These are phyloP conservation scores for Pseudozyma thailandica DNA, from an alignment of 1,284 basidiomycete genomes.

Conservation along the genomic window DNA sequence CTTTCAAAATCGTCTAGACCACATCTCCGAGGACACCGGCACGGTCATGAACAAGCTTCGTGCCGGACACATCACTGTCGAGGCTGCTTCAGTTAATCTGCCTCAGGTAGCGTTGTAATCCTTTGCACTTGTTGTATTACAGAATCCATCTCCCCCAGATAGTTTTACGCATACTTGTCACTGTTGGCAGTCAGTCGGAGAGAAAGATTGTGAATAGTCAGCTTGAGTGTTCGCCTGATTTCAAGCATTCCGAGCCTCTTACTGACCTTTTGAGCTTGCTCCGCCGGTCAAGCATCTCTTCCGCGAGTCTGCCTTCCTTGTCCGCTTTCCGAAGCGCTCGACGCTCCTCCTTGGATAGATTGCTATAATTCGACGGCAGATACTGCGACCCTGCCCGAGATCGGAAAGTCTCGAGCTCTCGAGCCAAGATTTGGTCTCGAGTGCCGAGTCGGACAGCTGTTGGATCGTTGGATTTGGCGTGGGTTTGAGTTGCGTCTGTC, in stretches of 20 bases:
- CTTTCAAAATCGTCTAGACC: constrained; percentile 10
- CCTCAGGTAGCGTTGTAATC: constrained; percentile 20
- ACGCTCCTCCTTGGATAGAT: constrained; percentile 33
- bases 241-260: neutral
- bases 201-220: neutral
- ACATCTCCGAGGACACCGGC: neutral
- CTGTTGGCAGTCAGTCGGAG: neutral
- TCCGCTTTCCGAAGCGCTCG: constrained; percentile 54
- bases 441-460: constrained; percentile 15
- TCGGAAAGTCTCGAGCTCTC: constrained; percentile 24
- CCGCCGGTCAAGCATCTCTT: constrained; percentile 62
- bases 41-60: constrained; percentile 1
- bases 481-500: neutral
- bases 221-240: neutral
- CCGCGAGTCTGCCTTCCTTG: constrained; percentile 60
- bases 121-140: neutral
- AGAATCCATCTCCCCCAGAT: neutral
- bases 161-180: constrained; percentile 7
- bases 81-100: constrained; percentile 10
- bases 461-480: constrained; percentile 29
- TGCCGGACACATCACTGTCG: constrained; percentile 5
- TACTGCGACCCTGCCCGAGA: constrained; percentile 39
- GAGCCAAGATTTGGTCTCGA: constrained; percentile 28
- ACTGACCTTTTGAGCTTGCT: constrained; percentile 53
- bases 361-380: constrained; percentile 25